A percentile compares a stretch with the other conserved stretches of the same genome.
phyloP scores from a whole-genome alignment of 1,284 basidiomycete genomes.

The Porogramme epimiltina region DNA sequence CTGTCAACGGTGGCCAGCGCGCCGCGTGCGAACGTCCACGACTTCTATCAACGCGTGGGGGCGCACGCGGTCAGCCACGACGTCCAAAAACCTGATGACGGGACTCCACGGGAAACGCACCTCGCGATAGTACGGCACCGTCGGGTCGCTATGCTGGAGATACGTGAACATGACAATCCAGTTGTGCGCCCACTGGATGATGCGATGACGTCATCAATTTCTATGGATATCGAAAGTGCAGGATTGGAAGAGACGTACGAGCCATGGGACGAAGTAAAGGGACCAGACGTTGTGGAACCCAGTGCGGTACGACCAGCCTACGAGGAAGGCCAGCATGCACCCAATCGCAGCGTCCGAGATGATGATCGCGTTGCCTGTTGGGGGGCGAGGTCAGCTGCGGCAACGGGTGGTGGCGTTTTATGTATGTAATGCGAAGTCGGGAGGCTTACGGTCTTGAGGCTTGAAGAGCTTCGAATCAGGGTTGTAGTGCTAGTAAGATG shows the following conservation, averaged over 20 bases:
- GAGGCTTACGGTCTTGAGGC: conserved; percentile 30
- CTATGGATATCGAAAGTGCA: not conserved
- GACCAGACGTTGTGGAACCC: conserved; percentile 29
- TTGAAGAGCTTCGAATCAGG: conserved; percentile 36
- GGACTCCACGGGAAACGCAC: too few species aligned
- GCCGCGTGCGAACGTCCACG: conserved; percentile 59
- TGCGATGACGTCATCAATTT: not conserved
- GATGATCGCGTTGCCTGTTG: conserved; percentile 43
- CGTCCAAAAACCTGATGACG: too few species aligned
- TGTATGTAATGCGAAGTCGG: too few species aligned
- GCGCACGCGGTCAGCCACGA: too few species aligned
- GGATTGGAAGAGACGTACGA: conserved; percentile 31
- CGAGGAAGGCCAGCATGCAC: conserved; percentile 45
- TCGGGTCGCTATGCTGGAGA: conserved; percentile 45
- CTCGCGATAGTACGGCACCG: conserved; percentile 42
- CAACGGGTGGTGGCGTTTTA: not conserved
- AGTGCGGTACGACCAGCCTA: conserved; percentile 38
- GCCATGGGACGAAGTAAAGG: conserved; percentile 59
- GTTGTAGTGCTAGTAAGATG: conserved; percentile 34
- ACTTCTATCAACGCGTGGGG: conserved; percentile 15
- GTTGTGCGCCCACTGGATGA: conserved; percentile 29
- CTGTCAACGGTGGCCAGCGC: conserved; percentile 60
- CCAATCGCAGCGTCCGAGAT: conserved; percentile 58
- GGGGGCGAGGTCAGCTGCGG: not conserved
- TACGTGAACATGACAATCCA: conserved; percentile 45